phyloP scores from a whole-genome alignment of 768 basidiomycete species.

The Sistotremastrum niveocremeum region DNA sequence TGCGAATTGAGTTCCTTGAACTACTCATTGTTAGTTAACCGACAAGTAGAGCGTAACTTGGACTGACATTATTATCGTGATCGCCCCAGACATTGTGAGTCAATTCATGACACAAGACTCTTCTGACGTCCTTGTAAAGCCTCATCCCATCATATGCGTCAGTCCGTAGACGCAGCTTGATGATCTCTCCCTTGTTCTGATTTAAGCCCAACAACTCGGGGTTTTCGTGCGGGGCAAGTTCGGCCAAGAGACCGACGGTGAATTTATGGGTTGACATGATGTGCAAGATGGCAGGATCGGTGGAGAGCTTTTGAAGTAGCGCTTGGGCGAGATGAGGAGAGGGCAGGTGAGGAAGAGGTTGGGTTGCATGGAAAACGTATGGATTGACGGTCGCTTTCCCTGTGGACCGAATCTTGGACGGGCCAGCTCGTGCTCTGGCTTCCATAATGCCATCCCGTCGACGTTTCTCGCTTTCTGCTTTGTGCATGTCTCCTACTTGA shows the following conservation, averaged over 20 bases:
- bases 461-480: slow-evolving; percentile 43
- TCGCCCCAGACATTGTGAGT: slow-evolving; percentile 63
- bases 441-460: slow-evolving; percentile 43
- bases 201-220: slow-evolving; percentile 60
- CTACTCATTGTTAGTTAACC: slow-evolving; percentile 17
- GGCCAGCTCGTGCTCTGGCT: slow-evolving; percentile 43
- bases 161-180: slow-evolving; percentile 58
- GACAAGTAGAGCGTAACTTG: background rate
- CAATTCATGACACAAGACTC: slow-evolving; percentile 65
- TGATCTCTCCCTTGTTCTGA: slow-evolving; percentile 42
- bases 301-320: slow-evolving; percentile 42
- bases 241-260: slow-evolving; percentile 55
- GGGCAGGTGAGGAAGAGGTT: slow-evolving; percentile 51
- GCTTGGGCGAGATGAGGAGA: slow-evolving; percentile 41
- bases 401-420: slow-evolving; percentile 36
- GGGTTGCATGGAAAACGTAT: slow-evolving; percentile 52
- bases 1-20: slow-evolving; percentile 67
- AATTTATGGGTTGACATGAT: slow-evolving; percentile 61
- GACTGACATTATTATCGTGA: slow-evolving; percentile 58
- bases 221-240: slow-evolving; percentile 67
- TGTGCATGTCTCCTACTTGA: slow-evolving; percentile 42
- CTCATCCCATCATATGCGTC: slow-evolving; percentile 63
- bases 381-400: slow-evolving; percentile 23
- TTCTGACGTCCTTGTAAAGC: slow-evolving; percentile 46
- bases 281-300: slow-evolving; percentile 58